These are phyloP conservation scores for Conoideocrella luteorostrata DNA, from an alignment of 2,329 filamentous ascomycete genomes.

Conservation along the genomic window DNA sequence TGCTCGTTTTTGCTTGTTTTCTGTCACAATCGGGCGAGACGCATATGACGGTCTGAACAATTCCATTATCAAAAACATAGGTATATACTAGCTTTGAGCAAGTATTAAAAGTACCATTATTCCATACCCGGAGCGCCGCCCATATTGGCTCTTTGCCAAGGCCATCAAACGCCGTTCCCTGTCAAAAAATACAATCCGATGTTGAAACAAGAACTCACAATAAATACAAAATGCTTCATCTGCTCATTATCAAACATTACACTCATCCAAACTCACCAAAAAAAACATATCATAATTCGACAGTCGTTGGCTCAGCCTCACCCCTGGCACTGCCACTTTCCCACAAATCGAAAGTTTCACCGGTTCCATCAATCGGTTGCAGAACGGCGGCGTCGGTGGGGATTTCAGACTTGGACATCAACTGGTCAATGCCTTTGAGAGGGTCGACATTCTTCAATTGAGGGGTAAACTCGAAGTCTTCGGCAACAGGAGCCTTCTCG, in stretches of 20 bases:
- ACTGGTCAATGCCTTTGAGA: conserved; percentile 24
- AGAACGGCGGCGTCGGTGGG: conserved; percentile 41
- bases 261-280: neutral
- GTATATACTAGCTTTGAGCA: too few relatives aligned
- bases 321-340: conserved; percentile 62
- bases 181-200: neutral
- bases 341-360: conserved; percentile 61
- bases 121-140: neutral
- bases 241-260: conserved; percentile 2
- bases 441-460: conserved; percentile 13
- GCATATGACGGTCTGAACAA: too few relatives aligned
- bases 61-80: neutral
- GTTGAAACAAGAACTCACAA: neutral
- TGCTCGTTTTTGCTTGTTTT: too few relatives aligned
- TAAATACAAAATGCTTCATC: neutral
- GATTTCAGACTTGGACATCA: conserved; percentile 31
- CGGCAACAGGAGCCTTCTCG: conserved; percentile 9
- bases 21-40: too few relatives aligned
- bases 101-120: neutral
- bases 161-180: neutral
- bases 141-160: neutral
- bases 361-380: conserved; percentile 51
- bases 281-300: conserved; percentile 16
- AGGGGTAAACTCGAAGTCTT: conserved; percentile 15
- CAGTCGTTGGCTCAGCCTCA: conserved; percentile 34